Percentiles rank a stretch among this genome's conserved stretches.
phyloP scores from a whole-genome alignment of 1,284 basidiomycete species.

The Pseudozyma thailandica region DNA sequence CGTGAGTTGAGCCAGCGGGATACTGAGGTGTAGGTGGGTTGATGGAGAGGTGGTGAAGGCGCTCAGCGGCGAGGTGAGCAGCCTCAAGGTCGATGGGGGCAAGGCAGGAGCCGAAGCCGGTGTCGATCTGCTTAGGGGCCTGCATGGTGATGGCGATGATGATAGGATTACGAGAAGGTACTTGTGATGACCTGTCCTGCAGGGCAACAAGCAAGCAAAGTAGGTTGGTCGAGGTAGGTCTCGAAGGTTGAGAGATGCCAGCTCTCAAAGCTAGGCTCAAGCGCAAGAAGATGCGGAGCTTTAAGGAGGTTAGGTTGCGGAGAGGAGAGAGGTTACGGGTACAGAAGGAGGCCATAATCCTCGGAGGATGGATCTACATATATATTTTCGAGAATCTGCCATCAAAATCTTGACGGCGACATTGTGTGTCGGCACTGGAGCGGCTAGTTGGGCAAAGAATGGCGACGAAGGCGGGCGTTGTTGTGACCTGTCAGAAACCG shows the following conservation, averaged over 20 bases:
- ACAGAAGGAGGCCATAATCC: neutral
- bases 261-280: conserved; percentile 26
- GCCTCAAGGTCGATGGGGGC: conserved; percentile 46
- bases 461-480: neutral
- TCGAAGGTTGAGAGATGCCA: conserved; percentile 24
- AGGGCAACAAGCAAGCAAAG: conserved; percentile 14
- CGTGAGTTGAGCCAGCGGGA: conserved; percentile 31
- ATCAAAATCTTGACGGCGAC: no score
- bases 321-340: conserved; percentile 8
- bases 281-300: conserved; percentile 14
- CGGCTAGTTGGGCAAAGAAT: neutral
- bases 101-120: conserved; percentile 42
- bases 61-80: conserved; percentile 38
- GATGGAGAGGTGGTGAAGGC: conserved; percentile 35
- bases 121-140: conserved; percentile 46
- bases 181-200: conserved; percentile 22
- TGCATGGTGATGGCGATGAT: conserved; percentile 20
- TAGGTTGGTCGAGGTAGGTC: neutral
- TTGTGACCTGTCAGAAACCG: conserved; percentile 8
- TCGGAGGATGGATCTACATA: neutral
- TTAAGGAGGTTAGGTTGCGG: conserved; percentile 5
- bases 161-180: neutral
- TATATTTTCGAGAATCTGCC: conserved; percentile 6
- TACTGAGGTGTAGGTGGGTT: conserved; percentile 38
- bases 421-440: neutral